Conservation (phyloP, 2,329 filamentous ascomycete genomes). For the Corinectria fuckeliana region DNA sequence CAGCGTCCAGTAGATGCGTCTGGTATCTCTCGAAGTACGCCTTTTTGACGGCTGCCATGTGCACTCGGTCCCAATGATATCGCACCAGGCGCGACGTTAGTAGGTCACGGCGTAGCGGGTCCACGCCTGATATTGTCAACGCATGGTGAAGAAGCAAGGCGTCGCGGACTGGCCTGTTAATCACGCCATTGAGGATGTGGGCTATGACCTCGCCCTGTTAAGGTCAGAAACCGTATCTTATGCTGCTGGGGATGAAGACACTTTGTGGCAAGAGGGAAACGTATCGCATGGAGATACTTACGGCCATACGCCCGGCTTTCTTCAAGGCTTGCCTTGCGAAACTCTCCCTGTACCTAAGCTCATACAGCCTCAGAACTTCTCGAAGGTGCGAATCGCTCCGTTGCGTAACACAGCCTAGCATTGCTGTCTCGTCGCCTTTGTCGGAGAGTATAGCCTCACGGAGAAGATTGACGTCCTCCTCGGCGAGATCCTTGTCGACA, state of each 20-base stretch:
- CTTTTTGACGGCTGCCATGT: conserved; percentile 79
- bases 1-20: conserved; percentile 75
- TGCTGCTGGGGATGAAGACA: conserved; percentile 4
- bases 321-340: conserved; percentile 86
- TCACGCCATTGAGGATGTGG: conserved; percentile 94
- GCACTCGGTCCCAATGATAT: conserved; percentile 88
- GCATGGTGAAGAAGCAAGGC: conserved; percentile 91
- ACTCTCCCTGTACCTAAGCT: conserved; percentile 74
- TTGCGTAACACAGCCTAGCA: conserved; percentile 83
- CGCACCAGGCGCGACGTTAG: conserved; percentile 87
- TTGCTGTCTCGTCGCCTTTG: conserved; percentile 84
- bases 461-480: conserved; percentile 76
- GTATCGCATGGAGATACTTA: conserved; percentile 58
- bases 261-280: background rate
- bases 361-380: conserved; percentile 80
- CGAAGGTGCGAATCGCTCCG: conserved; percentile 82
- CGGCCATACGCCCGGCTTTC: conserved; percentile 91
- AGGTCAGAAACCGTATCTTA: background rate
- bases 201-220: conserved; percentile 87
- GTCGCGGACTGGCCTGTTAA: conserved; percentile 93
- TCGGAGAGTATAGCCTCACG: conserved; percentile 71
- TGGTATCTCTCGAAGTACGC: conserved; percentile 83
- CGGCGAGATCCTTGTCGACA: conserved; percentile 65
- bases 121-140: conserved; percentile 73
- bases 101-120: conserved; percentile 79